Conservation (phyloP, 768 basidiomycete genomes). For the Termitomyces sp. region DNA sequence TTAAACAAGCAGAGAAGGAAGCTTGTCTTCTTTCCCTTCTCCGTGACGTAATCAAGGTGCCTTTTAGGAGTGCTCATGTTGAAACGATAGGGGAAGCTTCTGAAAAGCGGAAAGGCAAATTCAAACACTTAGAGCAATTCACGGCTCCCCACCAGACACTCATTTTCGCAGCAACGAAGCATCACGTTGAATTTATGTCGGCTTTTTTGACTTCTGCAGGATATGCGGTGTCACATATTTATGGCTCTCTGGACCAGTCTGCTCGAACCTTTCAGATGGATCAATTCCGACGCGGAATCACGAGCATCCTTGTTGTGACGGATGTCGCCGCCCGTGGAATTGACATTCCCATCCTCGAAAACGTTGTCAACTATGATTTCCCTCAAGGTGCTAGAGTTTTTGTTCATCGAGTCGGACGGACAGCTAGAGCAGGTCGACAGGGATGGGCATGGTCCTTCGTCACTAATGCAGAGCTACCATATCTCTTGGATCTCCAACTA, state of each 20-base stretch:
- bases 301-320: slow-evolving; percentile 89
- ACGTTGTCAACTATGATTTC: slow-evolving; percentile 98
- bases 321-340: slow-evolving; percentile 98
- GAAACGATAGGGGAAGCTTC: slow-evolving; percentile 24
- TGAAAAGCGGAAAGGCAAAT: slow-evolving; percentile 44
- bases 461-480: slow-evolving; percentile 81
- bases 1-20: slow-evolving; percentile 93
- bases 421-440: slow-evolving; percentile 89
- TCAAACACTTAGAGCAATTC: slow-evolving; percentile 46
- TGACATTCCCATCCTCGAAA: slow-evolving; percentile 93
- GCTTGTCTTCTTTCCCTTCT: slow-evolving; percentile 82
- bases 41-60: slow-evolving; percentile 84
- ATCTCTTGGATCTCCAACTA: slow-evolving; percentile 88
- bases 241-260: slow-evolving; percentile 90
- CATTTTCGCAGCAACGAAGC: slow-evolving; percentile 94
- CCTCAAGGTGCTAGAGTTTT: slow-evolving; percentile 92
- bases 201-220: slow-evolving; percentile 75
- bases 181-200: slow-evolving; percentile 94
- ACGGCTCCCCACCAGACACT: slow-evolving; percentile 87
- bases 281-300: slow-evolving; percentile 75
- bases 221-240: slow-evolving; percentile 90
- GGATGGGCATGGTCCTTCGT: slow-evolving; percentile 98
- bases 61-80: slow-evolving; percentile 41
- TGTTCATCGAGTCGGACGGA: slow-evolving; percentile 95
- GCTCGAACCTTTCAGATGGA: slow-evolving; percentile 91